Percentiles rank a stretch among this genome's conserved stretches.
Evolutionary conservation across 257 asterid genomes (phyloP).

Genomic region (Solanum neorickii): DNA sequence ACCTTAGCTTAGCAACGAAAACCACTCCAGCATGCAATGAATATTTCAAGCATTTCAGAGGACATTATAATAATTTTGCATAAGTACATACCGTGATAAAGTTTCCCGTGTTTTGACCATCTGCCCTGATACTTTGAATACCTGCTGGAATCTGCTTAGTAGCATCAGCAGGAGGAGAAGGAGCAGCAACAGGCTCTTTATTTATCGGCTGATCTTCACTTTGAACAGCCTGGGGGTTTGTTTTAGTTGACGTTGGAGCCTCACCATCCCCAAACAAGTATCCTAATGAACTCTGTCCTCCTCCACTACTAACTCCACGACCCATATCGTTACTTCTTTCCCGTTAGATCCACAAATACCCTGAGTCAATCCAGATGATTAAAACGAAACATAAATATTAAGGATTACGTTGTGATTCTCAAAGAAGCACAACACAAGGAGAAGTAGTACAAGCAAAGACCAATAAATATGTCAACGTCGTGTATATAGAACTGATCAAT

Average conservation of each 20-base stretch:
- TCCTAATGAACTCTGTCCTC: background rate
- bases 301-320: constrained; percentile 1
- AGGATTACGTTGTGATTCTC: background rate
- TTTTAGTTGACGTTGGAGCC: background rate
- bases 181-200: background rate
- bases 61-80: background rate
- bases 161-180: background rate
- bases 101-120: background rate
- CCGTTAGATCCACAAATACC: background rate
- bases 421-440: background rate
- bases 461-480: background rate
- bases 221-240: background rate
- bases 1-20: background rate
- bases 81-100: background rate
- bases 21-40: background rate
- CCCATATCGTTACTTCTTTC: background rate
- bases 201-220: background rate
- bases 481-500: background rate
- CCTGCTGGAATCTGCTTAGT: background rate
- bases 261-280: background rate
- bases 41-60: background rate
- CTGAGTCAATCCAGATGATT: background rate
- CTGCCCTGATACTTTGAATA: background rate
- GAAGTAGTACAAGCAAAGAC: background rate
- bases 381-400: background rate